Evolutionary conservation across 192 early-diverging fungal genomes (phyloP).

Genomic region (Blastocladiella britannica): DNA sequence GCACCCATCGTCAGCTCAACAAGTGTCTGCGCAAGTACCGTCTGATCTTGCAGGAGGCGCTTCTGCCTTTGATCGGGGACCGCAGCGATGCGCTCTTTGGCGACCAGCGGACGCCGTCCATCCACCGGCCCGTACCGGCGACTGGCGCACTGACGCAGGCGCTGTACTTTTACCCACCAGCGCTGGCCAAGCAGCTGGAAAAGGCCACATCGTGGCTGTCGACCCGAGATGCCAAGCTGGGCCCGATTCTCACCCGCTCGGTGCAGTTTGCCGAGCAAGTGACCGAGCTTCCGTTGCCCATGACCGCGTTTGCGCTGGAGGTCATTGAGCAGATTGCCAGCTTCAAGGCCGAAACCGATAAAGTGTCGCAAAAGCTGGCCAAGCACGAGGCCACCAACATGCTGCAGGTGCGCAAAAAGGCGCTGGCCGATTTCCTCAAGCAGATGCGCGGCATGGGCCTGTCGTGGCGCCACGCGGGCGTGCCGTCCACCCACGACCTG

Average conservation of each 20-base stretch:
- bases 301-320: not conserved
- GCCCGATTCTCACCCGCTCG: not conserved
- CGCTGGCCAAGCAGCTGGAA: slow-evolving; percentile 12
- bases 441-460: slow-evolving; percentile 43
- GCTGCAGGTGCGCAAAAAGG: not conserved
- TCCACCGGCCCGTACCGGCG: not conserved
- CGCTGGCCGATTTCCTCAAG: slow-evolving; percentile 50
- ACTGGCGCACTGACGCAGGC: not conserved
- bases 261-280: not conserved
- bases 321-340: not conserved
- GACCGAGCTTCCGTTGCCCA: not conserved
- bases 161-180: not conserved
- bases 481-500: not conserved
- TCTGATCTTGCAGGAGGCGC: slow-evolving; percentile 49
- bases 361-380: not conserved
- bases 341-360: not conserved
- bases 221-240: not conserved
- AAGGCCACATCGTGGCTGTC: slow-evolving; percentile 22
- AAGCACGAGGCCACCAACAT: not conserved
- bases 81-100: slow-evolving; percentile 1
- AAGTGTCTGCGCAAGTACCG: slow-evolving; percentile 79
- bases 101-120: not conserved
- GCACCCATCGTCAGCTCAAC: slow-evolving; percentile 74
- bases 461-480: slow-evolving; percentile 7
- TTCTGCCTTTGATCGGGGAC: slow-evolving; percentile 38